A percentile compares a stretch with the other conserved stretches of the same genome.
phyloP scores from a whole-genome alignment of 2,329 filamentous ascomycete species.

The Aspergillus bombycis region DNA sequence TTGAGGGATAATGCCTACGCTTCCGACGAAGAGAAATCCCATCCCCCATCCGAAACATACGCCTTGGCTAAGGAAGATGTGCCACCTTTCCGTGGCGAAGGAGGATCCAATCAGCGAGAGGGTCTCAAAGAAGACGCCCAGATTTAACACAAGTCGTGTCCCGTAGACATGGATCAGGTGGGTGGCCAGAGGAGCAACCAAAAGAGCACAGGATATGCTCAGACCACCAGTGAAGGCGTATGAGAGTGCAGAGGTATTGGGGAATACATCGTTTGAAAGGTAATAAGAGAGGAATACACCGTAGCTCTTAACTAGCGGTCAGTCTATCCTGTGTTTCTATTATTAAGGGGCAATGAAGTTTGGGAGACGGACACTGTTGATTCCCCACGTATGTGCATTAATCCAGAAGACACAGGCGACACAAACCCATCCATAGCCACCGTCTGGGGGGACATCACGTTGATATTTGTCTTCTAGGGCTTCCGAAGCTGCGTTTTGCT shows the following conservation, averaged over 20 bases:
- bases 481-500: slow-evolving; percentile 15
- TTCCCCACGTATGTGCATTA: slow-evolving; percentile 74
- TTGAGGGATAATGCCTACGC: slow-evolving; percentile 60
- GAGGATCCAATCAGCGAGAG: slow-evolving; percentile 59
- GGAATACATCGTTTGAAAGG: slow-evolving; percentile 58
- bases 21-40: slow-evolving; percentile 64
- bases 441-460: slow-evolving; percentile 51
- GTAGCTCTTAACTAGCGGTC: slow-evolving; percentile 40
- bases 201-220: slow-evolving; percentile 60
- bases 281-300: slow-evolving; percentile 65
- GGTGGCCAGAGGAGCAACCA: slow-evolving; percentile 61
- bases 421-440: slow-evolving; percentile 66
- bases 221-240: slow-evolving; percentile 66
- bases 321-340: not conserved
- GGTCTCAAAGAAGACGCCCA: slow-evolving; percentile 60
- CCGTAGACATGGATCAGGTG: slow-evolving; percentile 56
- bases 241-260: slow-evolving; percentile 56
- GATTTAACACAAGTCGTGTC: slow-evolving; percentile 57
- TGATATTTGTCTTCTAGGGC: slow-evolving; percentile 35
- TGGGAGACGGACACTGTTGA: slow-evolving; percentile 61
- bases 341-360: not conserved
- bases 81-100: slow-evolving; percentile 61
- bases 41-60: slow-evolving; percentile 65
- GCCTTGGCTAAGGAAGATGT: slow-evolving; percentile 63
- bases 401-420: slow-evolving; percentile 59